These are phyloP conservation scores for Volutella citrinella DNA, from an alignment of 2,329 filamentous ascomycete species.

Conservation along the genomic window DNA sequence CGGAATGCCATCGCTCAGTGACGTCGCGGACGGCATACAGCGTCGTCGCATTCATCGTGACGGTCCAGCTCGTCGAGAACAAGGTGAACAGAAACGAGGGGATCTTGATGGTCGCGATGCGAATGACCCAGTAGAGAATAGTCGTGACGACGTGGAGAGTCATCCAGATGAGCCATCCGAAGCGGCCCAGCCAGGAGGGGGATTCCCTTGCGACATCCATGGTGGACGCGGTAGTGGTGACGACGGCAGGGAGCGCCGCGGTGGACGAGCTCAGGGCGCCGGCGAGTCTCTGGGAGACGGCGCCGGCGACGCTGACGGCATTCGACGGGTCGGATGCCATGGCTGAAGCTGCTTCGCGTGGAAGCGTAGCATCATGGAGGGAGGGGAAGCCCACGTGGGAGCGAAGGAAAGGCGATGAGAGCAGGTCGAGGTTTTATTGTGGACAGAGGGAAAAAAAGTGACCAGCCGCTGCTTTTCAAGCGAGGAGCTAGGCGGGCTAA, in stretches of 20 bases:
- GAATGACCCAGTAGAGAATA: slow-evolving; percentile 74
- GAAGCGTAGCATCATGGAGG: slow-evolving; percentile 36
- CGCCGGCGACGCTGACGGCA: slow-evolving; percentile 32
- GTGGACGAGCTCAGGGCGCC: slow-evolving; percentile 29
- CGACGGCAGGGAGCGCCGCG: slow-evolving; percentile 34
- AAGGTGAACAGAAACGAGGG: slow-evolving; percentile 87
- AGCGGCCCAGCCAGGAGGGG: slow-evolving; percentile 55
- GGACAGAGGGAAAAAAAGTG: slow-evolving; percentile 19
- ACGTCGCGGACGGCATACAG: slow-evolving; percentile 54
- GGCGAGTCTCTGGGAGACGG: slow-evolving; percentile 31
- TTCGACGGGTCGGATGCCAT: slow-evolving; percentile 42
- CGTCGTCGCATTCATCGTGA: slow-evolving; percentile 98
- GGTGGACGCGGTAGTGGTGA: slow-evolving; percentile 31
- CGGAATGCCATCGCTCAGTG: slow-evolving; percentile 1
- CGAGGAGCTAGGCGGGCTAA: slow-evolving; percentile 25
- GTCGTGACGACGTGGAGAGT: slow-evolving; percentile 55
- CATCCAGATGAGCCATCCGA: slow-evolving; percentile 53
- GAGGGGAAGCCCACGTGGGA: slow-evolving; percentile 18
- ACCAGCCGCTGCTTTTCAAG: slow-evolving; percentile 13
- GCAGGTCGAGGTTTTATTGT: slow-evolving; percentile 18
- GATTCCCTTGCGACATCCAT: slow-evolving; percentile 37
- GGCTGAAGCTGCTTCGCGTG: slow-evolving; percentile 28
- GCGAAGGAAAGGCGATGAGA: slow-evolving; percentile 16
- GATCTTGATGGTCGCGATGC: slow-evolving; percentile 82
- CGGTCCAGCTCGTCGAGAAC: slow-evolving; percentile 88